Conservation (phyloP, 176 grass and related monocot species). For the Musa beccarii region DNA sequence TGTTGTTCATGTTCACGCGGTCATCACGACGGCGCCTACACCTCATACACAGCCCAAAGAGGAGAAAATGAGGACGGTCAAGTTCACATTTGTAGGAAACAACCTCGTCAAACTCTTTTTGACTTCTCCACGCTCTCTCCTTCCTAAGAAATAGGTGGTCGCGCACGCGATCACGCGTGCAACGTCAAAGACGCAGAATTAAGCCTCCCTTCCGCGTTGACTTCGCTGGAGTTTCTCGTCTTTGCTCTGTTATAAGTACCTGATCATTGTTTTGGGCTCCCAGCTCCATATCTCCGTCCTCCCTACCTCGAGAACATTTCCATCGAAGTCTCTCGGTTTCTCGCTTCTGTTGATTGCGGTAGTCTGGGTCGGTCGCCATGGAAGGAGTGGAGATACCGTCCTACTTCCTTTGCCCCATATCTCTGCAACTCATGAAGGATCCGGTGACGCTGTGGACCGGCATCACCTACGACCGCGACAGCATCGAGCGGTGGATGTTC, state of each 20-base stretch:
- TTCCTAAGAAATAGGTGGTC: too few species aligned
- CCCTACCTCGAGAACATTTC: too few species aligned
- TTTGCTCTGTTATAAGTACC: neutral
- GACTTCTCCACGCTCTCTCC: too few species aligned
- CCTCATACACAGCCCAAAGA: neutral
- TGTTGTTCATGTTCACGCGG: too few species aligned
- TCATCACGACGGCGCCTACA: neutral
- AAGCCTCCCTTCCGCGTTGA: neutral
- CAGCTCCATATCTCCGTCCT: too few species aligned
- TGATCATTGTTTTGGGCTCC: neutral
- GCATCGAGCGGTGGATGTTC: conserved; percentile 12
- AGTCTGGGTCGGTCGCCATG: neutral
- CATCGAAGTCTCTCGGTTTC: too few species aligned
- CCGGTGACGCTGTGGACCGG: conserved; percentile 11
- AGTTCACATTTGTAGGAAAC: too few species aligned
- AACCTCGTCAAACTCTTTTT: too few species aligned
- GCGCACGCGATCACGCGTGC: too few species aligned
- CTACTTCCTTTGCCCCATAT: conserved; percentile 18
- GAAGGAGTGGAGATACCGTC: neutral
- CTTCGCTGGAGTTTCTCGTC: neutral
- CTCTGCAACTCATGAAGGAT: conserved; percentile 17
- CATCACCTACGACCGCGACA: conserved; percentile 22
- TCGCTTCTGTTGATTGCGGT: neutral
- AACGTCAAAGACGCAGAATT: too few species aligned
- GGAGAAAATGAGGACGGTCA: neutral